Evolutionary conservation across 1,284 basidiomycete species (phyloP).

Genomic region (Fomitopsis betulina): DNA sequence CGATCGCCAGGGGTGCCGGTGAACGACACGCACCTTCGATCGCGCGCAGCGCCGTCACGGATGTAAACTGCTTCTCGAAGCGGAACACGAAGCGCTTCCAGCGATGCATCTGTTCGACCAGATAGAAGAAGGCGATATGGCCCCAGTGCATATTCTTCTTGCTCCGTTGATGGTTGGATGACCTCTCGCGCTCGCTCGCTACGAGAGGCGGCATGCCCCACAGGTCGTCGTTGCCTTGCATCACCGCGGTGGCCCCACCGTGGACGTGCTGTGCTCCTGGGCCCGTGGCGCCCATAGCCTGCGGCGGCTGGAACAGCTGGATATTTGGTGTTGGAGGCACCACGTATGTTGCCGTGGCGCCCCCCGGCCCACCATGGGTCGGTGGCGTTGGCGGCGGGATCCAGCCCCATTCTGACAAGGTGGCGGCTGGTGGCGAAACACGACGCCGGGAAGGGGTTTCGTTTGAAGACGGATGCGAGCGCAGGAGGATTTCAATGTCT

Average conservation of each 20-base stretch:
- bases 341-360: conserved; percentile 10
- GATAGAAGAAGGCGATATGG: conserved; percentile 69
- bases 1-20: not conserved
- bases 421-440: conserved; percentile 20
- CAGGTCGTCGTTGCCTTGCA: conserved; percentile 13
- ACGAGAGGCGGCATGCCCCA: conserved; percentile 16
- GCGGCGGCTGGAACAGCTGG: conserved; percentile 12
- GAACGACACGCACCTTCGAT: conserved; percentile 49
- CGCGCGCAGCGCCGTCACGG: conserved; percentile 62
- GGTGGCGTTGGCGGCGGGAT: conserved; percentile 13
- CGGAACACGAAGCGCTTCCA: conserved; percentile 77
- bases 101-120: conserved; percentile 71
- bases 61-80: conserved; percentile 69
- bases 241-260: not conserved
- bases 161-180: conserved; percentile 16
- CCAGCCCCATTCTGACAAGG: conserved; percentile 19
- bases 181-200: conserved; percentile 1
- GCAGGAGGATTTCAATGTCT: conserved; percentile 73
- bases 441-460: conserved; percentile 19
- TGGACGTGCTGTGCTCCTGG: not conserved
- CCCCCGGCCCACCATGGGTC: conserved; percentile 9
- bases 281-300: not conserved
- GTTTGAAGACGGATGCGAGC: conserved; percentile 30
- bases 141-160: conserved; percentile 63
- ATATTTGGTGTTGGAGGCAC: conserved; percentile 12